Conservation (phyloP, 768 basidiomycete species). For the Psilocybe azurescens region DNA sequence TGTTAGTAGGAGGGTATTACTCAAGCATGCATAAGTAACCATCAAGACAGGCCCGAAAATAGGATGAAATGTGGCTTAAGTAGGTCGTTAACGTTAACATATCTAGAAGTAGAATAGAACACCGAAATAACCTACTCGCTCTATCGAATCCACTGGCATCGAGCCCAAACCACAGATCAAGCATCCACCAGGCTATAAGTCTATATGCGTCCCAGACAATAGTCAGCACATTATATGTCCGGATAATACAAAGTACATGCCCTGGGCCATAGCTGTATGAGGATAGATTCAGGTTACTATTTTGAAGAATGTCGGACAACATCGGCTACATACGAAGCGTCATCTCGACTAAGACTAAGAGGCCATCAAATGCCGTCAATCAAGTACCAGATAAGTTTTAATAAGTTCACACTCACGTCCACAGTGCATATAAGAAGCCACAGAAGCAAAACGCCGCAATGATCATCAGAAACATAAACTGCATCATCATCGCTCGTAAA, state of each 20-base stretch:
- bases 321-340: constrained; percentile 50
- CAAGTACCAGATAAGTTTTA: neutral
- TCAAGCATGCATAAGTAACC: constrained; percentile 90
- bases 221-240: neutral
- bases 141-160: constrained; percentile 89
- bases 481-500: constrained; percentile 89
- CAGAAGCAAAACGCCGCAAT: constrained; percentile 91
- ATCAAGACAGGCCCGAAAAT: constrained; percentile 91
- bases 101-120: neutral
- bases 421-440: constrained; percentile 92
- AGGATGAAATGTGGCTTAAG: constrained; percentile 76
- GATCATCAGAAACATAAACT: constrained; percentile 84
- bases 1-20: constrained; percentile 91
- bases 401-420: constrained; percentile 69
- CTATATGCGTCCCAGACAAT: constrained; percentile 14
- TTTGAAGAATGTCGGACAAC: no score
- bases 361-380: constrained; percentile 5
- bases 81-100: neutral
- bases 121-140: constrained; percentile 59
- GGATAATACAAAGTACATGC: constrained; percentile 21
- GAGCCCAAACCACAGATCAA: constrained; percentile 93
- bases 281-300: neutral
- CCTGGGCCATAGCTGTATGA: constrained; percentile 34
- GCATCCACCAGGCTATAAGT: constrained; percentile 93
- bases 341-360: constrained; percentile 63